Evolutionary conservation across 1,139 yeast species (phyloP), one percentile per base, ranked within the genome.

Genomic region (Yamadazyma sp.): DNA sequence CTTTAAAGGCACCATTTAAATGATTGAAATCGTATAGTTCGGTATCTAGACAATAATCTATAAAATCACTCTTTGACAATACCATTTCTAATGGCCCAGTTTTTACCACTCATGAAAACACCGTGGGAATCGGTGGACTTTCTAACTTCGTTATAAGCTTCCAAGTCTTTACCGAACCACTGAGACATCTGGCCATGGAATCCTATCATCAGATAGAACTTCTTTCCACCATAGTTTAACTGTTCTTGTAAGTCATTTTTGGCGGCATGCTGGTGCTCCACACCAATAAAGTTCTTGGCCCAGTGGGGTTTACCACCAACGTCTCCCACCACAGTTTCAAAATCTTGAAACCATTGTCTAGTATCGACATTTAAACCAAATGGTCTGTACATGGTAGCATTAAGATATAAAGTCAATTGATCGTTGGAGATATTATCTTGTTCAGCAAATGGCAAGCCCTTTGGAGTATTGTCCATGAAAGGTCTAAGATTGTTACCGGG

Each of bases 231-330:
- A 47, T 51, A 70, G 13, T 50, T 54, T 38, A 67, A 46, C 49
- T 71, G 77, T 18, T 63, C 65, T 20, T 57, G 33, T 40, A 67
- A 62, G 43, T 69, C 71, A 29, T 62, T 67, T 3, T 59, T 61
- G 1, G 68, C 62, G 11, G 38, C 27, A 4, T 47, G 39, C 3
- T 47, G 40, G 42, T 62, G 64, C 37, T 65, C 67, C 23, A 81
- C 64, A 2, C 96, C 96, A 47, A 89, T 73, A 58, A 89, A 92
- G 62, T 90, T 90, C 70, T 92, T 92, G n/a, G 98, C 98, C 98
- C 98, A 92, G 59, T 92, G 98, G 1, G 98, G 98, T 57, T 83
- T 86, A 34, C 98, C 98, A 29, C 86, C 90, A 16, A 85, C 90
- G 25, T 77, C 79, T 38, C 73, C 72, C 72, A 90, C 71, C 1